phyloP scores from a whole-genome alignment of 495 filamentous ascomycete species.

The Tetracladium setigerum region DNA sequence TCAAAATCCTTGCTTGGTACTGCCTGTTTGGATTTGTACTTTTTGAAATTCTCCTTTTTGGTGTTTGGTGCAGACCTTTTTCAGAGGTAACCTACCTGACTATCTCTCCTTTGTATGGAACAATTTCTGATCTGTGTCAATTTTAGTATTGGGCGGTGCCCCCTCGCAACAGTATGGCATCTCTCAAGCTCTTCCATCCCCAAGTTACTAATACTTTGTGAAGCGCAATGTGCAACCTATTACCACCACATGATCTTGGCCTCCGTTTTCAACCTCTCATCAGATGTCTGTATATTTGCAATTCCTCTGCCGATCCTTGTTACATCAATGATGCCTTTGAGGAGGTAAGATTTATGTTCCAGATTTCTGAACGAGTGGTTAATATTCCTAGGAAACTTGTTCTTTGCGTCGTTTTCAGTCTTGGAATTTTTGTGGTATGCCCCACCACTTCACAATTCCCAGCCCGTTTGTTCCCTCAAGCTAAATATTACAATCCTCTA shows the following conservation, averaged over 20 bases:
- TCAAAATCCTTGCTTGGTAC: slow-evolving; percentile 9
- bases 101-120: no score
- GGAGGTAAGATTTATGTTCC: slow-evolving; percentile 7
- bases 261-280: slow-evolving; percentile 28
- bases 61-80: not conserved
- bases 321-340: slow-evolving; percentile 10
- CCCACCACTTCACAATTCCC: not conserved
- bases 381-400: slow-evolving; percentile 11
- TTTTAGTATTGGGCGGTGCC: not conserved
- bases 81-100: no score
- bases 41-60: not conserved
- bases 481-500: slow-evolving; percentile 8
- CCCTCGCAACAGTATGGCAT: not conserved
- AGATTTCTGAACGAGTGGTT: slow-evolving; percentile 14
- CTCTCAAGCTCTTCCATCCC: not conserved
- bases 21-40: not conserved
- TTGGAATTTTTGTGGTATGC: slow-evolving; percentile 26
- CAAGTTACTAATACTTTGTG: slow-evolving; percentile 26
- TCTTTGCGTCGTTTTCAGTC: slow-evolving; percentile 12
- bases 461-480: slow-evolving; percentile 12
- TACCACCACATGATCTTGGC: slow-evolving; percentile 46
- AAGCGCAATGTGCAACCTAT: slow-evolving; percentile 41
- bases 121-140: no score
- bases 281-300: slow-evolving; percentile 25
- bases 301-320: slow-evolving; percentile 25